A percentile compares a stretch with the other conserved stretches of the same genome.
phyloP scores from a whole-genome alignment of 768 basidiomycete genomes.

The Boletus rubescentipes region DNA sequence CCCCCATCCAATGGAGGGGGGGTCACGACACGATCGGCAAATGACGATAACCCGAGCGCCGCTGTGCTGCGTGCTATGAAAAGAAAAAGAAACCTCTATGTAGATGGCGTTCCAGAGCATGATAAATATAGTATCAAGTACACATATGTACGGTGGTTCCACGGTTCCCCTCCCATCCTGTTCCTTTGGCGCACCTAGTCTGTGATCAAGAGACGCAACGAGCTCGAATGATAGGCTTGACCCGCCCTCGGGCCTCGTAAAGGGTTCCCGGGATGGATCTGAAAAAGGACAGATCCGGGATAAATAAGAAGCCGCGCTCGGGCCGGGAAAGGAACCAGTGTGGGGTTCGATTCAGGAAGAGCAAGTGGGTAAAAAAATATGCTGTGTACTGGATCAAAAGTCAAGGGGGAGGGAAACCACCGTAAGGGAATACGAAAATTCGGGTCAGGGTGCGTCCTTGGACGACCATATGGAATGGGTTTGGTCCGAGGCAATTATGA shows the following conservation, averaged over 20 bases:
- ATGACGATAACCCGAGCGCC: background rate
- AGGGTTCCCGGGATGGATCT: slow-evolving; percentile 3
- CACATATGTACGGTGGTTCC: slow-evolving; percentile 19
- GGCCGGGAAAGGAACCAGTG: slow-evolving; percentile 10
- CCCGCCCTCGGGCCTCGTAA: slow-evolving; percentile 7
- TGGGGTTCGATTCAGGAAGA: slow-evolving; percentile 20
- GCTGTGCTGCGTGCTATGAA: background rate
- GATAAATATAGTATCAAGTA: slow-evolving; percentile 26
- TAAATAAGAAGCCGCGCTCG: slow-evolving; percentile 25
- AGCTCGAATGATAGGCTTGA: background rate
- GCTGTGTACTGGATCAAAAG: slow-evolving; percentile 18
- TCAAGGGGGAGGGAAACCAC: slow-evolving; percentile 13
- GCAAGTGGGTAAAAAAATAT: slow-evolving; percentile 15
- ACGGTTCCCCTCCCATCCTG: background rate
- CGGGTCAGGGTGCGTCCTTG: slow-evolving; percentile 21
- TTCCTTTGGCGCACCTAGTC: slow-evolving; percentile 7
- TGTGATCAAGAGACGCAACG: slow-evolving; percentile 1
- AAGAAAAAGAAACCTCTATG: slow-evolving; percentile 12
- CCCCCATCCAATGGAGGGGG: too few species aligned
- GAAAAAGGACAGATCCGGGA: slow-evolving; percentile 20
- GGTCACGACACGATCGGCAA: background rate
- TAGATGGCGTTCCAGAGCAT: background rate
- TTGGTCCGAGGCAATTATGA: slow-evolving; percentile 33
- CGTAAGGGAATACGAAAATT: slow-evolving; percentile 21
- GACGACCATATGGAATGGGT: slow-evolving; percentile 17